These are phyloP conservation scores for Kokia cookei DNA, from an alignment of 441 rosid genomes.

Conservation along the genomic window DNA sequence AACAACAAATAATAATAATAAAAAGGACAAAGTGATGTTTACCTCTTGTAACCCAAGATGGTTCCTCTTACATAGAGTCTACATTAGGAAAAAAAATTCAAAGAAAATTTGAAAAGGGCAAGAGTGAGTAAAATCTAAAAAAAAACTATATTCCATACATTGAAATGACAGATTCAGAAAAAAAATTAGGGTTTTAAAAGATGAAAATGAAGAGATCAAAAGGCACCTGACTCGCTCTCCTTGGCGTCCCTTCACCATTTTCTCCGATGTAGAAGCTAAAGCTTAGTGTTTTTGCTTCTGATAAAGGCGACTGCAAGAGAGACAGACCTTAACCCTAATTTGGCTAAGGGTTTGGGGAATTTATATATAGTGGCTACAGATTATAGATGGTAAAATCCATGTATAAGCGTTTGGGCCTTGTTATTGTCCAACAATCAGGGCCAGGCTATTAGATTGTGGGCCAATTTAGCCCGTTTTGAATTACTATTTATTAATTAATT, in stretches of 20 bases:
- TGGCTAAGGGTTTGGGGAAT: not conserved
- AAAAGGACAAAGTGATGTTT: not conserved
- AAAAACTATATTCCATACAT: not conserved
- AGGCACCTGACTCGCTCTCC: conserved; percentile 42
- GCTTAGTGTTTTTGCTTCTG: not conserved
- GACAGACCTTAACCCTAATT: conserved; percentile 5
- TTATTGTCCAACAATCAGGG: too few species aligned
- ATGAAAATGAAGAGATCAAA: not conserved
- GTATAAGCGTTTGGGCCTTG: not conserved
- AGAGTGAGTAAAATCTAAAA: not conserved
- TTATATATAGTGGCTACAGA: not conserved
- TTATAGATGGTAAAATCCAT: not conserved
- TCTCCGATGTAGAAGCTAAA: not conserved
- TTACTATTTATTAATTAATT: too few species aligned
- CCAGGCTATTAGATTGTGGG: too few species aligned
- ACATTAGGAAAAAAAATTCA: not conserved
- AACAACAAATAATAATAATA: not conserved
- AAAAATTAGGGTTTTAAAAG: not conserved
- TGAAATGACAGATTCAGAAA: not conserved
- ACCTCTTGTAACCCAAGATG: conserved; percentile 74
- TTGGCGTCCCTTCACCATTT: conserved; percentile 67
- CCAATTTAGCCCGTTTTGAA: too few species aligned
- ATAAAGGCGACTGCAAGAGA: not conserved
- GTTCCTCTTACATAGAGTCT: conserved; percentile 75
- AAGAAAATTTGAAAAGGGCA: not conserved